Evolutionary conservation across 2,329 filamentous ascomycete species (phyloP).

Genomic region (Chaetomiaceae sp.): DNA sequence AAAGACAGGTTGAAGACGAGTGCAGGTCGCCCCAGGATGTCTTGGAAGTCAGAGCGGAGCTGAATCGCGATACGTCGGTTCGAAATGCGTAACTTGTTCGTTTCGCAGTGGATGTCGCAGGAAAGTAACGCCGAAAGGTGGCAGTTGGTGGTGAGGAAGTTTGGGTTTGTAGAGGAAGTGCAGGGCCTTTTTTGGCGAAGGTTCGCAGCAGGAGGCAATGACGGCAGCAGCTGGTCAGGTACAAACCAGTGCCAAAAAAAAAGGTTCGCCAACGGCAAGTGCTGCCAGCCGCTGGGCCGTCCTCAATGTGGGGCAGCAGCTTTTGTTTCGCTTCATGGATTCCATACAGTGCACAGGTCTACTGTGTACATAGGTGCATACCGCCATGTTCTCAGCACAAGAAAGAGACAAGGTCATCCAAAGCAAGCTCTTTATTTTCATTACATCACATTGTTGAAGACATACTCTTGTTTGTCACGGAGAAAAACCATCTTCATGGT

Average conservation of each 20-base stretch:
- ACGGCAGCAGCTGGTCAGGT: conserved; percentile 28
- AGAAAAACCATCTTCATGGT: too few species aligned
- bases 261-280: conserved; percentile 23
- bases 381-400: too few species aligned
- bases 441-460: too few species aligned
- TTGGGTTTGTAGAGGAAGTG: conserved; percentile 18
- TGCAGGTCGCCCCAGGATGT: conserved; percentile 27
- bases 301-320: conserved; percentile 18
- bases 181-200: conserved; percentile 21
- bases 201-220: conserved; percentile 20
- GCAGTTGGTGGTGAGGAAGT: conserved; percentile 11
- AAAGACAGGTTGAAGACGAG: conserved; percentile 24
- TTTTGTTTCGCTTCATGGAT: too few species aligned
- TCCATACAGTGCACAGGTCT: too few species aligned
- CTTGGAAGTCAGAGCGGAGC: conserved; percentile 9
- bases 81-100: background rate
- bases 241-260: conserved; percentile 24
- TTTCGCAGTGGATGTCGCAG: conserved; percentile 13
- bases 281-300: conserved; percentile 15
- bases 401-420: too few species aligned
- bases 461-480: too few species aligned
- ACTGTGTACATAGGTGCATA: too few species aligned
- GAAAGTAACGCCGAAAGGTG: conserved; percentile 7
- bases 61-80: background rate
- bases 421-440: too few species aligned